Percentiles rank a stretch among this genome's conserved stretches.
Evolutionary conservation across 192 early-diverging fungal genomes (phyloP).

Genomic region (Polychytrium aggregatum): DNA sequence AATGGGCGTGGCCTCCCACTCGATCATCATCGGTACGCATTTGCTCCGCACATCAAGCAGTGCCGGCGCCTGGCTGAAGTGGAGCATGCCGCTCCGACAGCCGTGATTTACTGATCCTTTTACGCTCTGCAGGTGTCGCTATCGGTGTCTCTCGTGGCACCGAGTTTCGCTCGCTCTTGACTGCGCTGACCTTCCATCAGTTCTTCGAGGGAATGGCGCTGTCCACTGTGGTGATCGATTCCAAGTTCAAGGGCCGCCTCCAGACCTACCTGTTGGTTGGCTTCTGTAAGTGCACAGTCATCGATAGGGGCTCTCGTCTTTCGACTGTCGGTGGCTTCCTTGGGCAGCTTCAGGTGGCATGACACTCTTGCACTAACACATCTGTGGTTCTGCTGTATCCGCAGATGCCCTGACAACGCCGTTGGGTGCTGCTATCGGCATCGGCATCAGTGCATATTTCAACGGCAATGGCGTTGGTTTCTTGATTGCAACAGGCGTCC

Average conservation of each 20-base stretch:
- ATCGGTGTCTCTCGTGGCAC: conserved; percentile 16
- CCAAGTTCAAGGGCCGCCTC: conserved; percentile 1
- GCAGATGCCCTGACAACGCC: conserved; percentile 72
- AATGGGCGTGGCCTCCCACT: conserved; percentile 31
- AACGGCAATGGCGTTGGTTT: conserved; percentile 37
- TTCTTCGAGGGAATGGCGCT: conserved; percentile 34
- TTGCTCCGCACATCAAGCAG: no score
- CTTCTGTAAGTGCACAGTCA: conserved; percentile 6
- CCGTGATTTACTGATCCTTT: no score
- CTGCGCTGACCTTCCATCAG: conserved; percentile 39
- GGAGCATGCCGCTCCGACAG: no score
- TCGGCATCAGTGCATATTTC: conserved; percentile 46
- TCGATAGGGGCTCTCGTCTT: no score
- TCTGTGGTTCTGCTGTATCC: no score
- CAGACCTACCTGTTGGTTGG: background rate
- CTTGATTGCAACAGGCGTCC: conserved; percentile 59
- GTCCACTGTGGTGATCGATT: conserved; percentile 13
- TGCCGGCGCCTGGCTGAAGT: no score
- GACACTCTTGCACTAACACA: no score
- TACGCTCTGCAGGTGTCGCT: no score
- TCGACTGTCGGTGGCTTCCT: no score
- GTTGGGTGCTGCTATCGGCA: conserved; percentile 67
- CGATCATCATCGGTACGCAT: conserved; percentile 37
- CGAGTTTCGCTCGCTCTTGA: conserved; percentile 23
- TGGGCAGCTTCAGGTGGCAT: no score